A percentile compares a stretch with the other conserved stretches of the same genome.
Evolutionary conservation across 768 basidiomycete species (phyloP).

Genomic region (Lentinus tigrinus): DNA sequence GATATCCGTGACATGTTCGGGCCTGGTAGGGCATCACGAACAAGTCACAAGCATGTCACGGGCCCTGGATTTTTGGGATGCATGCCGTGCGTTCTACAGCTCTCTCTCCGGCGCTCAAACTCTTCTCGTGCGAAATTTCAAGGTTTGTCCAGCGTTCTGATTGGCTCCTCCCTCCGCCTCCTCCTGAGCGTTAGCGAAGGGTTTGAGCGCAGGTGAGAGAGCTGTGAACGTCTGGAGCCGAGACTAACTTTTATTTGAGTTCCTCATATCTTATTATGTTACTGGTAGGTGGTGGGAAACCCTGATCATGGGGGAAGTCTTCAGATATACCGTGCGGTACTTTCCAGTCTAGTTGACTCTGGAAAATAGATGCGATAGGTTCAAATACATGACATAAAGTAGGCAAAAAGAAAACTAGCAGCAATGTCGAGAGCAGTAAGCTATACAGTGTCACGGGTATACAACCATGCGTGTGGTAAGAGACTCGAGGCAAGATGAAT

Average conservation of each 20-base stretch:
- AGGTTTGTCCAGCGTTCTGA: background rate
- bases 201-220: background rate
- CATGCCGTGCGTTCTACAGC: no score
- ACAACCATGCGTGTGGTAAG: constrained; percentile 11
- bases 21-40: no score
- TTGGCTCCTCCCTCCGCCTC: background rate
- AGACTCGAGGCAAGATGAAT: background rate
- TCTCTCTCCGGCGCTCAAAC: background rate
- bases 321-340: no score
- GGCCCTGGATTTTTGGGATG: no score
- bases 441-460: constrained; percentile 20
- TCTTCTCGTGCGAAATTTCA: background rate
- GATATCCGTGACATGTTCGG: no score
- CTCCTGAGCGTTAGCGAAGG: no score
- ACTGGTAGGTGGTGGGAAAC: no score
- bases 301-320: no score
- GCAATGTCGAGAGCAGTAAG: constrained; percentile 20
- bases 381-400: constrained; percentile 16
- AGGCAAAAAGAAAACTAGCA: constrained; percentile 9
- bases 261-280: no score
- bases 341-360: no score
- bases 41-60: no score
- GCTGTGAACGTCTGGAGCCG: background rate
- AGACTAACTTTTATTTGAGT: no score
- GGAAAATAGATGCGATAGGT: background rate